A percentile compares a stretch with the other conserved stretches of the same genome.
These are phyloP conservation scores for Przewalskia tangutica DNA, from an alignment of 257 asterid genomes.

Conservation along the genomic window DNA sequence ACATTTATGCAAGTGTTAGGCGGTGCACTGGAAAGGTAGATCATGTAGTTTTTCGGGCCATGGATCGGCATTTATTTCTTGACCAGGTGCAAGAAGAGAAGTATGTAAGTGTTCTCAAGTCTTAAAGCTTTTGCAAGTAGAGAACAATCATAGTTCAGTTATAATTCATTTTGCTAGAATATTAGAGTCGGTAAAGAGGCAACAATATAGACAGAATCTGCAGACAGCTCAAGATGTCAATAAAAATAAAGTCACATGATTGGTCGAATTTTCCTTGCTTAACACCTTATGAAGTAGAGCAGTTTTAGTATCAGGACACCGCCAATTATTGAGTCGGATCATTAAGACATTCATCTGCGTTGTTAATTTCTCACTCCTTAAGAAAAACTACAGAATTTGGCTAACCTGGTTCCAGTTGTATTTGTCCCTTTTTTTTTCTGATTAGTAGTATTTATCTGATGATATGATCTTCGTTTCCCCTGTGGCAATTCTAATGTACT, in stretches of 20 bases:
- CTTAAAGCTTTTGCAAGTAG: background rate
- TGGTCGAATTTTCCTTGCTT: background rate
- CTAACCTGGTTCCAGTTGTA: background rate
- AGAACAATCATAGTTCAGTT: background rate
- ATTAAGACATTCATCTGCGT: background rate
- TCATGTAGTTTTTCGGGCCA: constrained; percentile 79
- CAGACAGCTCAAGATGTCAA: background rate
- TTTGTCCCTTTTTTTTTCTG: background rate
- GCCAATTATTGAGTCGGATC: background rate
- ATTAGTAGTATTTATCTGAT: background rate
- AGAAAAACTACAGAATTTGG: background rate
- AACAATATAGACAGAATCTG: background rate
- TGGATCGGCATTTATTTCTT: constrained; percentile 84
- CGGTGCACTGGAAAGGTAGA: constrained; percentile 77
- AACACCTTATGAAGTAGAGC: background rate
- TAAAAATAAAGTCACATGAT: background rate
- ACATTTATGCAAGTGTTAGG: constrained; percentile 27
- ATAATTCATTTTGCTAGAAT: background rate
- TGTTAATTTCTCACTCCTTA: background rate
- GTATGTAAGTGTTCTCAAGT: constrained; percentile 50
- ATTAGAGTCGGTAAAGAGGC: background rate
- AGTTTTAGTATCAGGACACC: background rate
- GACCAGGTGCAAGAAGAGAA: constrained; percentile 89
- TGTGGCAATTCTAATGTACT: background rate
- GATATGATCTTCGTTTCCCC: background rate